Conservation (phyloP, 2,329 filamentous ascomycete genomes). For the Aspergillus fumigatus region DNA sequence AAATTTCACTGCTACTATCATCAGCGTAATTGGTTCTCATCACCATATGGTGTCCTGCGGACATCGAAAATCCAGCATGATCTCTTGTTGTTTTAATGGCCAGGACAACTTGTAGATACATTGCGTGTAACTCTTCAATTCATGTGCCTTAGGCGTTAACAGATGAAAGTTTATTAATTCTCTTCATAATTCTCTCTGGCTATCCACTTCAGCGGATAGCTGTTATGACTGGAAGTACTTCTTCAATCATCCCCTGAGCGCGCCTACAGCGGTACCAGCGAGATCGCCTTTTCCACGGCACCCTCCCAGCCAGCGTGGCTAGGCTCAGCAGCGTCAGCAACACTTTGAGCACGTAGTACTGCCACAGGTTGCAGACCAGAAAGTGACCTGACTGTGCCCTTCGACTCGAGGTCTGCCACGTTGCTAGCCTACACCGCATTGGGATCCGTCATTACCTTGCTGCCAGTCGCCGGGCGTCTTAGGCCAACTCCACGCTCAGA, state of each 20-base stretch:
- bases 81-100: background rate
- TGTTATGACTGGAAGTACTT: background rate
- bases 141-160: background rate
- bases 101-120: background rate
- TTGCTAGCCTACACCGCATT: slow-evolving; percentile 18
- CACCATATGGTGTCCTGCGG: background rate
- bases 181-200: background rate
- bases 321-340: slow-evolving; percentile 1
- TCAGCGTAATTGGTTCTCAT: background rate
- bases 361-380: slow-evolving; percentile 11
- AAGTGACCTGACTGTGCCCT: slow-evolving; percentile 7
- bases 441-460: slow-evolving; percentile 5
- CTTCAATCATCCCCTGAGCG: background rate
- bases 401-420: slow-evolving; percentile 21
- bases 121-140: background rate
- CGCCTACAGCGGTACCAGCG: background rate
- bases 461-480: background rate
- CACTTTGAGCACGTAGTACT: slow-evolving; percentile 2
- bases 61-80: background rate
- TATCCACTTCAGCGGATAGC: background rate
- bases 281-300: background rate
- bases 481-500: slow-evolving; percentile 2
- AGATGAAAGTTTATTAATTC: background rate
- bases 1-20: background rate
- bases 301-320: background rate